Percentiles rank a stretch among this genome's conserved stretches.
Conservation (phyloP, 2,329 filamentous ascomycete species). For the Pezizomycotina sp. region DNA sequence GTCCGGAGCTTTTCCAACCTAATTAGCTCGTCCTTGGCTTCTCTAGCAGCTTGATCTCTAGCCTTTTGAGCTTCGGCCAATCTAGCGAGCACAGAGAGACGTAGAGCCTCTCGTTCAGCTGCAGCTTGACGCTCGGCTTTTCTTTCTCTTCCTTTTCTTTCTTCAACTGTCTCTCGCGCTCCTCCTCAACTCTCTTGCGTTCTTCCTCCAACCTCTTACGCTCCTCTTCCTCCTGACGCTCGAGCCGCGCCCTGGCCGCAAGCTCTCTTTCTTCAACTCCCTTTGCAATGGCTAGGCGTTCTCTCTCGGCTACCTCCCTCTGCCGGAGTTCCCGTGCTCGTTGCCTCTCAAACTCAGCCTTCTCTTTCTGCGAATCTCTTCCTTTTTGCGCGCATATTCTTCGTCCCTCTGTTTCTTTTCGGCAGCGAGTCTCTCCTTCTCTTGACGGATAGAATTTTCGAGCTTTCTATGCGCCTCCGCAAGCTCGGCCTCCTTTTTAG, state of each 20-base stretch:
- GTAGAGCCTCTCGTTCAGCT: conserved; percentile 14
- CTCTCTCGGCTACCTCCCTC: conserved; percentile 48
- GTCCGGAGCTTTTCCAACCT: conserved; percentile 23
- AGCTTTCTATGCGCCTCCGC: conserved; percentile 12
- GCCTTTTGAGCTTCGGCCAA: conserved; percentile 14
- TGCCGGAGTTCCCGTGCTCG: conserved; percentile 25
- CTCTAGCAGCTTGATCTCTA: conserved; percentile 72
- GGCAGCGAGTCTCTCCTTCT: conserved; percentile 15
- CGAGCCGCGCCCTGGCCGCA: conserved; percentile 64
- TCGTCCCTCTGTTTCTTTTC: conserved; percentile 11
- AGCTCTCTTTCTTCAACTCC: conserved; percentile 77
- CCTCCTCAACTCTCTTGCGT: conserved; percentile 36
- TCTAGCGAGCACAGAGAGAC: conserved; percentile 12
- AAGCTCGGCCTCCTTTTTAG: conserved; percentile 9
- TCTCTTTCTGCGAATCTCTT: conserved; percentile 7
- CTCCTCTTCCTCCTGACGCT: conserved; percentile 30
- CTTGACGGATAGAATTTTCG: conserved; percentile 16
- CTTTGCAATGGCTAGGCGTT: conserved; percentile 40
- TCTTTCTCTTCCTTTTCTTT: too few relatives aligned
- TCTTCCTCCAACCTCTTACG: conserved; percentile 33
- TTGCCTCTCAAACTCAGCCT: conserved; percentile 8
- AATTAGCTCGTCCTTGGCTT: conserved; percentile 50
- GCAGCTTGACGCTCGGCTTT: too few relatives aligned
- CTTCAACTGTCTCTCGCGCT: too few relatives aligned
- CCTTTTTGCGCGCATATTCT: conserved; percentile 14